phyloP scores from a whole-genome alignment of 257 asterid genomes.

The Henckelia pumila region DNA sequence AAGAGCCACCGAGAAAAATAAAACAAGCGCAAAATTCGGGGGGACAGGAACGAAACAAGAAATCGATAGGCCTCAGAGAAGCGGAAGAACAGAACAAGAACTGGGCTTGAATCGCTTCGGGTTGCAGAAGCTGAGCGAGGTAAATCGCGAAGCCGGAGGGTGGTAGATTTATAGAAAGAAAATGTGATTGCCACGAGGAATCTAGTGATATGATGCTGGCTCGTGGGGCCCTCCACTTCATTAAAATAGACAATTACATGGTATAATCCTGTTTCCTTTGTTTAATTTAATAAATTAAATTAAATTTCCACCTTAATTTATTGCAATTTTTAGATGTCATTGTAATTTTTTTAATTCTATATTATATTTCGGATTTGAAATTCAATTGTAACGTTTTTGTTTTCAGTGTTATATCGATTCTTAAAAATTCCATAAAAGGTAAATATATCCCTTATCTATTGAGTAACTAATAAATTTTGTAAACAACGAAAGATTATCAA shows the following conservation, averaged over 20 bases:
- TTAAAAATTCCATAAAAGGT: too few relatives aligned
- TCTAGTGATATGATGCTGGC: neutral
- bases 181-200: conserved; percentile 17
- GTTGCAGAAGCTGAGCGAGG: conserved; percentile 27
- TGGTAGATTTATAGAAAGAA: conserved; percentile 53
- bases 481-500: too few relatives aligned
- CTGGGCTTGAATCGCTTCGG: neutral
- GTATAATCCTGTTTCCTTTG: neutral
- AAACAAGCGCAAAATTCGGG: neutral
- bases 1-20: neutral
- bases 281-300: neutral
- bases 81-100: neutral
- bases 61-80: neutral
- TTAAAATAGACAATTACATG: too few relatives aligned
- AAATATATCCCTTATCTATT: too few relatives aligned
- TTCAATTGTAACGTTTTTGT: too few relatives aligned
- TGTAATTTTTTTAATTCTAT: too few relatives aligned
- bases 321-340: neutral
- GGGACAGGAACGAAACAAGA: neutral
- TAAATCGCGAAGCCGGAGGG: neutral
- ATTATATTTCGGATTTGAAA: too few relatives aligned
- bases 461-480: too few relatives aligned
- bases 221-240: conserved; percentile 30
- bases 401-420: too few relatives aligned
- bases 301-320: neutral